Evolutionary conservation across 2,329 filamentous ascomycete genomes (phyloP).

Genomic region (Penicillium thymicola): DNA sequence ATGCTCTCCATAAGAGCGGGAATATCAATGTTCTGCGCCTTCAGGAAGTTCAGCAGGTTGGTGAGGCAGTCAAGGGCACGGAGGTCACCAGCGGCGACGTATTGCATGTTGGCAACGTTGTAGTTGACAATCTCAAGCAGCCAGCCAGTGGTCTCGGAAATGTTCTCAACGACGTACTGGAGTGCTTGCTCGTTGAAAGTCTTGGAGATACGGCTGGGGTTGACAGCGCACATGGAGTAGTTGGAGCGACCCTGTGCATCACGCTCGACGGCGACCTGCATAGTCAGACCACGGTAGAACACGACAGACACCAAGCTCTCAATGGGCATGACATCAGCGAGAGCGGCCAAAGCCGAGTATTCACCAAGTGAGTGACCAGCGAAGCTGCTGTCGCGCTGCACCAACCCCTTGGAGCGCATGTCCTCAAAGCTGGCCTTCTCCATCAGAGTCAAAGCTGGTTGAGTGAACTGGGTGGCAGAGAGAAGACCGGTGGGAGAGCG

Average conservation of each 20-base stretch:
- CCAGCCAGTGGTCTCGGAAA: constrained; percentile 91
- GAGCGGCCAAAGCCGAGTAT: constrained; percentile 92
- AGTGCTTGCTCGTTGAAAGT: constrained; percentile 97
- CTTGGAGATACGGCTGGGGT: constrained; percentile 96
- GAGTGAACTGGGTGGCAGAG: constrained; percentile 97
- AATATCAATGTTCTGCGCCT: constrained; percentile 96
- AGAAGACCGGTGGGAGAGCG: constrained; percentile 89
- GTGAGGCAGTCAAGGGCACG: constrained; percentile 64
- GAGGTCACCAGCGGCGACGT: constrained; percentile 65
- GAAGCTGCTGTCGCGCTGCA: constrained; percentile 94
- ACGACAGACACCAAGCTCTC: constrained; percentile 97
- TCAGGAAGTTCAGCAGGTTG: constrained; percentile 90
- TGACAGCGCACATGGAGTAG: constrained; percentile 91
- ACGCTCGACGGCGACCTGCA: constrained; percentile 11
- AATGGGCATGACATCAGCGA: constrained; percentile 99
- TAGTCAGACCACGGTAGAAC: constrained; percentile 74
- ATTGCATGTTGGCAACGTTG: constrained; percentile 69
- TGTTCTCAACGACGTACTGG: constrained; percentile 94
- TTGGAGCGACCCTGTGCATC: constrained; percentile 10
- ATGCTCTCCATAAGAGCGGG: constrained; percentile 83
- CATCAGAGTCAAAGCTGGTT: constrained; percentile 96
- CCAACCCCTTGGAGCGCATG: constrained; percentile 95
- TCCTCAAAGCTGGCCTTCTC: constrained; percentile 99
- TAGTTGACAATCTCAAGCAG: constrained; percentile 99
- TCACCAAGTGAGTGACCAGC: constrained; percentile 97